Evolutionary conservation across 1,139 yeast species (phyloP).

Genomic region (Candida albicans): DNA sequence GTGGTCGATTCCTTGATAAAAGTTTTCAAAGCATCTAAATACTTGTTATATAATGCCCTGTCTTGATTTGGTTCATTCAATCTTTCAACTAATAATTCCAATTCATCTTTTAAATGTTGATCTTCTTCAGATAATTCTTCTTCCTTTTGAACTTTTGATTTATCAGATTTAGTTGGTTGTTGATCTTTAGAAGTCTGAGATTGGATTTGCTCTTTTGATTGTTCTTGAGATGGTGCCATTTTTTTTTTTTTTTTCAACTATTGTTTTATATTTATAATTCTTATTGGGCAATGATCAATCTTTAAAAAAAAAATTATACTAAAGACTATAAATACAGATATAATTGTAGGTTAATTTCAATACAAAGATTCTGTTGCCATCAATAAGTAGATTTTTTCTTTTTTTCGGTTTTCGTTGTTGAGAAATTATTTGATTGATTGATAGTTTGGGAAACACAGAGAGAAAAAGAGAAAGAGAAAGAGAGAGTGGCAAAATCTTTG

Average conservation of each 20-base stretch:
- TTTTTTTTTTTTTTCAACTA: too few species aligned
- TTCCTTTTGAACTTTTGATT: conserved; percentile 34
- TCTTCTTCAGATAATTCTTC: conserved; percentile 96
- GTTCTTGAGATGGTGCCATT: conserved; percentile 27
- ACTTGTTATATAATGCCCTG: conserved; percentile 51
- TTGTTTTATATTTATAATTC: not conserved
- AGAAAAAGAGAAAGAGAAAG: too few species aligned
- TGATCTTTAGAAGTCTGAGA: conserved; percentile 14
- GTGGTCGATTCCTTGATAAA: conserved; percentile 91
- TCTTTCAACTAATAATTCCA: conserved; percentile 84
- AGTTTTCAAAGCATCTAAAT: conserved; percentile 68
- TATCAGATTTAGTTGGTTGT: conserved; percentile 11
- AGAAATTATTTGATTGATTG: not conserved
- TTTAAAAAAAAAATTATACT: not conserved
- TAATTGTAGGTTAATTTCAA: not conserved
- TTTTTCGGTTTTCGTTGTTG: conserved; percentile 10
- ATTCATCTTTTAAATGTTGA: conserved; percentile 79
- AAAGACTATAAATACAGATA: not conserved
- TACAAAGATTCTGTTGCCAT: not conserved
- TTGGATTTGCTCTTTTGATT: conserved; percentile 10
- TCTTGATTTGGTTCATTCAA: conserved; percentile 48
- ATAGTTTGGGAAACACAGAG: too few species aligned
- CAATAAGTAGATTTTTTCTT: not conserved
- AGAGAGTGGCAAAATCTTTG: conserved; percentile 4
- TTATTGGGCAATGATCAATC: not conserved